Conservation (phyloP, 1,139 yeast species). For the Scheffersomyces stambukii region DNA sequence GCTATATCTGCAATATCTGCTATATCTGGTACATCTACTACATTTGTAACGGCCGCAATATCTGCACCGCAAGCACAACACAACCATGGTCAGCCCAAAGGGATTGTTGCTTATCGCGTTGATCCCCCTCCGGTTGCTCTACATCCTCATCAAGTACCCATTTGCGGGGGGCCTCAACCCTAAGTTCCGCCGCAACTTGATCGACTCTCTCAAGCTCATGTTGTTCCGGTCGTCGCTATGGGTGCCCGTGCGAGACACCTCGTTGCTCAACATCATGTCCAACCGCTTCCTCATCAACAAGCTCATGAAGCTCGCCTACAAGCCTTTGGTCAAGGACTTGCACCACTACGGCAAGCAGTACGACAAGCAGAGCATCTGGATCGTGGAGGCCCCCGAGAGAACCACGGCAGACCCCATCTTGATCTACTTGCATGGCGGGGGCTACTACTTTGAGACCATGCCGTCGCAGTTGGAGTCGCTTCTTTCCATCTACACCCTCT, state of each 20-base stretch:
- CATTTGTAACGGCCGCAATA: too few relatives aligned
- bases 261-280: slow-evolving; percentile 3
- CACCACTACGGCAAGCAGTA: slow-evolving; percentile 32
- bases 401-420: slow-evolving; percentile 29
- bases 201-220: slow-evolving; percentile 8
- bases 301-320: slow-evolving; percentile 5
- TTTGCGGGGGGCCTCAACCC: slow-evolving; percentile 9
- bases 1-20: too few relatives aligned
- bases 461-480: slow-evolving; percentile 31
- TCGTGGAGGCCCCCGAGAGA: slow-evolving; percentile 26
- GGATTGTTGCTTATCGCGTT: slow-evolving; percentile 6
- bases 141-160: slow-evolving; percentile 8
- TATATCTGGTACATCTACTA: too few relatives aligned
- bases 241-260: slow-evolving; percentile 9
- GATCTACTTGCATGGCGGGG: slow-evolving; percentile 43
- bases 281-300: slow-evolving; percentile 6
- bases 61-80: too few relatives aligned
- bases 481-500: slow-evolving; percentile 24
- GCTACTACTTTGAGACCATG: slow-evolving; percentile 33
- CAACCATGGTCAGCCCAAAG: slow-evolving; percentile 6
- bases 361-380: slow-evolving; percentile 35
- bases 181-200: slow-evolving; percentile 6
- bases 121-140: slow-evolving; percentile 7
- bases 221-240: slow-evolving; percentile 7
- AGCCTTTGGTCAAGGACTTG: slow-evolving; percentile 10